Base-by-base conservation (phyloP, 2,329 filamentous ascomycete species). In the Cladobotryum protrusum region DNA sequence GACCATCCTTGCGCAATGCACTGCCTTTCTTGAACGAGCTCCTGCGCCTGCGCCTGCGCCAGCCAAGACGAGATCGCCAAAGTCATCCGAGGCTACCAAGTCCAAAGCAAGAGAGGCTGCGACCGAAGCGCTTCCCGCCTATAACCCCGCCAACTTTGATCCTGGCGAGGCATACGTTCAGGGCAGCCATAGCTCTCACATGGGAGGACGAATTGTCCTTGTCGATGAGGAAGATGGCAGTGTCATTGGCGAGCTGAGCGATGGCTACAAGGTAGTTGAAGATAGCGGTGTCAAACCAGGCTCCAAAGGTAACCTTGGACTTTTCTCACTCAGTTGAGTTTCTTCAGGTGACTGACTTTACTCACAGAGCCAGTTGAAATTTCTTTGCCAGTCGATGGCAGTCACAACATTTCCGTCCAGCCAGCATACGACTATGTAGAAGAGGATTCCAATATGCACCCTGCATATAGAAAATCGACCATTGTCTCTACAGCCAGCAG, bases 1-100 rank as follows among this genome's bases (percentile, higher is more conserved):
- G 74, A 96, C 92, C 3, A 97, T 97, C 56, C 77, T 97, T 45
- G 92, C 92, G n/a, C 90, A 97, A 70, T 97, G 92, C 69, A 97
- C 92, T 2, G 89, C 92, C 2, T 97, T 99, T 67, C 79, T 96
- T 4, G 92, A 97, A 68, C 83, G 90, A 41, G 85, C 88, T 9
- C 76, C 84, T 37, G 82, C 87, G 14, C 52, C 52, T 4, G 44
- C 48, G 11, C 45, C 45, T 8, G n/a, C 45, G 18, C 20, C 42
- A 6, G 83, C 80, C 9, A 72, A 68, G 58, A 24, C 19, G 29
- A 45, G 29, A 9, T 45, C 43, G 39, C 24, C 63, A 24, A 59
- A 58, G 53, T 59, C 47, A 42, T 59, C 64, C 54, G 63, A 70
- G 58, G 65, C 64, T 5, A 58, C 63, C 29, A 63, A 57, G 14